Evolutionary conservation across 1,284 basidiomycete genomes (phyloP).

Genomic region (Psilocybe mexicana): DNA sequence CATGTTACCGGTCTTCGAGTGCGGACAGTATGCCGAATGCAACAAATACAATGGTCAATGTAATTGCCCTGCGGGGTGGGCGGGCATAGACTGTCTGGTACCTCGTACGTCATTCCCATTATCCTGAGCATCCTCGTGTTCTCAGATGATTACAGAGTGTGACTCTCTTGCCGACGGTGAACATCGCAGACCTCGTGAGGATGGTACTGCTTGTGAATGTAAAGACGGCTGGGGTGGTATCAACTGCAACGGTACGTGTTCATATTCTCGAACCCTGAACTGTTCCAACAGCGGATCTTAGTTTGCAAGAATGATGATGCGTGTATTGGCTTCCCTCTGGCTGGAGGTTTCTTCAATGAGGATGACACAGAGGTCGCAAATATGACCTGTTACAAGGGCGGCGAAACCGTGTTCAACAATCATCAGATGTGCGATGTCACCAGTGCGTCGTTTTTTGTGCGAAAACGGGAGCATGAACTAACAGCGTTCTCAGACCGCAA

Average conservation of each 20-base stretch:
- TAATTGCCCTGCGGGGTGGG: conserved; percentile 88
- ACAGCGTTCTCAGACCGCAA: conserved; percentile 32
- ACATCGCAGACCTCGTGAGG: conserved; percentile 72
- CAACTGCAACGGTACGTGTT: conserved; percentile 88
- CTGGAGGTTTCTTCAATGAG: conserved; percentile 42
- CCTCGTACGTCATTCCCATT: conserved; percentile 58
- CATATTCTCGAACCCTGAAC: neutral
- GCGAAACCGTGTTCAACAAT: conserved; percentile 87
- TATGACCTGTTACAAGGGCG: conserved; percentile 94
- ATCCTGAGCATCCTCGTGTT: neutral
- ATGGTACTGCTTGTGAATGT: conserved; percentile 82
- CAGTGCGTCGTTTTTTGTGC: conserved; percentile 55
- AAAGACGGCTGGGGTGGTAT: conserved; percentile 94
- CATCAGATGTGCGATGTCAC: conserved; percentile 99
- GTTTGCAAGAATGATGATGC: conserved; percentile 84
- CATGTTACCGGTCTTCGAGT: conserved; percentile 78
- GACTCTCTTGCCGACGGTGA: conserved; percentile 90
- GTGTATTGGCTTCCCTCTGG: conserved; percentile 76
- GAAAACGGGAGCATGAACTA: neutral
- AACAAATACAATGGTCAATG: conserved; percentile 89
- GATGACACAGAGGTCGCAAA: conserved; percentile 42
- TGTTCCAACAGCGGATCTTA: conserved; percentile 30
- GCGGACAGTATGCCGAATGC: conserved; percentile 85
- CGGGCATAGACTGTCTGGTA: conserved; percentile 85
- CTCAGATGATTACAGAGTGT: conserved; percentile 57